A percentile compares a stretch with the other conserved stretches of the same genome.
phyloP scores from a whole-genome alignment of 129 eudicot species.

The Lactuca saligna region DNA sequence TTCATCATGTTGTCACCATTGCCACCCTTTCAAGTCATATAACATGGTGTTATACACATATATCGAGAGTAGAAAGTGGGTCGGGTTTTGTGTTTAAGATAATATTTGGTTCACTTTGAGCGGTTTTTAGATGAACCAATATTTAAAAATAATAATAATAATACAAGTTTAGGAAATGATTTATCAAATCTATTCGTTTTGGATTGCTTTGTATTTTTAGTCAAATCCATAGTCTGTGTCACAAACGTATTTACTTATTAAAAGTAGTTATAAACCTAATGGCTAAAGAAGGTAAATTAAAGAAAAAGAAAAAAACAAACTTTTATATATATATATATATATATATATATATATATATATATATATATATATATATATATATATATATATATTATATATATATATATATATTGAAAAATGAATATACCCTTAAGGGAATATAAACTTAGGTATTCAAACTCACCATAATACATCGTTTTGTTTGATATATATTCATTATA shows the following conservation, averaged over 20 bases:
- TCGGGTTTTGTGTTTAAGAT: background rate
- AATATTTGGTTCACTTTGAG: background rate
- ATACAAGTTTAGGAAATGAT: background rate
- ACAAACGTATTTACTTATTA: background rate
- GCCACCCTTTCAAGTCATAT: slow-evolving; percentile 33
- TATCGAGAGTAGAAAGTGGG: background rate
- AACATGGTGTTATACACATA: background rate
- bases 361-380: too few relatives aligned
- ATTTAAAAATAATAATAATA: too few relatives aligned
- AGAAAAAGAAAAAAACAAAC: too few relatives aligned
- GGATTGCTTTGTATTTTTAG: background rate
- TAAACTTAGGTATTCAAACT: too few relatives aligned
- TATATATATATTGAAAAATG: too few relatives aligned
- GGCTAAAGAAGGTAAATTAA: background rate
- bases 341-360: too few relatives aligned
- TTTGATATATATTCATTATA: too few relatives aligned
- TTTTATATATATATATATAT: too few relatives aligned
- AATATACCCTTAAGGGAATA: too few relatives aligned
- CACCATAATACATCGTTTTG: too few relatives aligned
- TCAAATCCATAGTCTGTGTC: background rate
- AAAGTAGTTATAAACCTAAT: background rate
- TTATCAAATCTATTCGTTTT: background rate
- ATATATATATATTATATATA: too few relatives aligned
- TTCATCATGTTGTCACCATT: slow-evolving; percentile 38
- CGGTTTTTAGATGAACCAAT: background rate